A percentile compares a stretch with the other conserved stretches of the same genome.
These are phyloP conservation scores for Elsinoe necatrix DNA, from an alignment of 2,329 filamentous ascomycete genomes.

Conservation along the genomic window DNA sequence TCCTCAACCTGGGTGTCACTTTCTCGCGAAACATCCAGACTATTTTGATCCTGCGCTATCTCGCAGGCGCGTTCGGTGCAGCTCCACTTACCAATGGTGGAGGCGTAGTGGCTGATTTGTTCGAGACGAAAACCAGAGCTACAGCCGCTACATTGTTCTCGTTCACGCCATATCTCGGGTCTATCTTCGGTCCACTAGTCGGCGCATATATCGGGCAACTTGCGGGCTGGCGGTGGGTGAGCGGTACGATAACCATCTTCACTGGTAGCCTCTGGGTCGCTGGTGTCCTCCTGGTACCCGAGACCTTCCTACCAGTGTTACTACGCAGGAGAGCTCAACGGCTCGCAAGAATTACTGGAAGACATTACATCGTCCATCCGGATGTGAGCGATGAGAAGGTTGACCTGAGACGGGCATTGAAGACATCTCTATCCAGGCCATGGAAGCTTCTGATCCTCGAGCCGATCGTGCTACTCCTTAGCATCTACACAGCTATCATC, in stretches of 20 bases:
- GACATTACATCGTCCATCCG: constrained; percentile 46
- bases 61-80: constrained; percentile 38
- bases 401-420: constrained; percentile 38
- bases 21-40: constrained; percentile 37
- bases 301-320: constrained; percentile 52
- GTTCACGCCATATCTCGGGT: constrained; percentile 58
- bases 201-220: constrained; percentile 57
- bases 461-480: constrained; percentile 58
- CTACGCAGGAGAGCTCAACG: constrained; percentile 45
- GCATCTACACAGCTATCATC: constrained; percentile 57
- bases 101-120: constrained; percentile 41
- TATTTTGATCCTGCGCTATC: constrained; percentile 39
- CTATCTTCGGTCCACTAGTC: constrained; percentile 61
- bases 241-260: constrained; percentile 55
- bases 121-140: constrained; percentile 33
- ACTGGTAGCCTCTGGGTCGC: constrained; percentile 53
- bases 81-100: constrained; percentile 39
- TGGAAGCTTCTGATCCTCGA: constrained; percentile 62
- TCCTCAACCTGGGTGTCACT: constrained; percentile 36
- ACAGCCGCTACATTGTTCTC: constrained; percentile 57
- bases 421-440: constrained; percentile 51
- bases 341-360: constrained; percentile 46
- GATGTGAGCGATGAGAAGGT: constrained; percentile 32
- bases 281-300: constrained; percentile 45
- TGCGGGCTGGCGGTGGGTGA: constrained; percentile 61